A percentile compares a stretch with the other conserved stretches of the same genome.
Evolutionary conservation across 2,329 filamentous ascomycete species (phyloP).

Genomic region (Venturiaceae sp.): DNA sequence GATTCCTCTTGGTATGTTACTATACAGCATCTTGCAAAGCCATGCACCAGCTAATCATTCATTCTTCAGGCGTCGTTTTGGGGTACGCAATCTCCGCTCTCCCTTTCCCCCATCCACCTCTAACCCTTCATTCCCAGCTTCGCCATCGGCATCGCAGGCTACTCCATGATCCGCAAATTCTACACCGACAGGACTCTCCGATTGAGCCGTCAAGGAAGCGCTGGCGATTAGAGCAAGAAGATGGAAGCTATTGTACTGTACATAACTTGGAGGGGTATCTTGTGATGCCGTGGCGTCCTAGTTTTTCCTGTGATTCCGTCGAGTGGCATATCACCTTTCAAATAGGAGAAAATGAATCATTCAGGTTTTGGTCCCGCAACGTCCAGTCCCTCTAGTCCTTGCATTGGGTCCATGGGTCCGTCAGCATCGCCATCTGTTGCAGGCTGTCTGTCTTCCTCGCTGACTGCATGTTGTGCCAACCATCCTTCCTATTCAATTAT

Average conservation of each 20-base stretch:
- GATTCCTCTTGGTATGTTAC: slow-evolving; percentile 74
- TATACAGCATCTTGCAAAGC: neutral
- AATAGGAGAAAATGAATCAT: slow-evolving; percentile 31
- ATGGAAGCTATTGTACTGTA: neutral
- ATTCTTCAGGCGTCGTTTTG: slow-evolving; percentile 67
- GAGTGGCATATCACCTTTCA: slow-evolving; percentile 1
- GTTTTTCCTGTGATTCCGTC: neutral
- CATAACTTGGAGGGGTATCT: neutral
- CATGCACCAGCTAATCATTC: neutral
- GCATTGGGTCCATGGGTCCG: slow-evolving; percentile 68
- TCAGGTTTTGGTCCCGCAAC: slow-evolving; percentile 82
- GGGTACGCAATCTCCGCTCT: slow-evolving; percentile 47
- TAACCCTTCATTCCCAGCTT: slow-evolving; percentile 31
- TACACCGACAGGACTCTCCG: slow-evolving; percentile 85
- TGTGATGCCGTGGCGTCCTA: neutral
- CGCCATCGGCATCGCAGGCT: slow-evolving; percentile 67
- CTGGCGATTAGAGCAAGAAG: slow-evolving; percentile 3
- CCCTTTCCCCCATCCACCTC: neutral
- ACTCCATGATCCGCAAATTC: slow-evolving; percentile 77
- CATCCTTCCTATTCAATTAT: slow-evolving; percentile 65
- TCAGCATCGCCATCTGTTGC: slow-evolving; percentile 18
- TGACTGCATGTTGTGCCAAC: slow-evolving; percentile 77
- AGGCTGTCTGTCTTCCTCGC: slow-evolving; percentile 58
- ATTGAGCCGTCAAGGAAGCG: slow-evolving; percentile 60
- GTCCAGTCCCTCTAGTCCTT: slow-evolving; percentile 85